Percentiles rank a stretch among this genome's conserved stretches.
Conservation (phyloP, 2,329 filamentous ascomycete genomes). For the Zymoseptoria tritici region DNA sequence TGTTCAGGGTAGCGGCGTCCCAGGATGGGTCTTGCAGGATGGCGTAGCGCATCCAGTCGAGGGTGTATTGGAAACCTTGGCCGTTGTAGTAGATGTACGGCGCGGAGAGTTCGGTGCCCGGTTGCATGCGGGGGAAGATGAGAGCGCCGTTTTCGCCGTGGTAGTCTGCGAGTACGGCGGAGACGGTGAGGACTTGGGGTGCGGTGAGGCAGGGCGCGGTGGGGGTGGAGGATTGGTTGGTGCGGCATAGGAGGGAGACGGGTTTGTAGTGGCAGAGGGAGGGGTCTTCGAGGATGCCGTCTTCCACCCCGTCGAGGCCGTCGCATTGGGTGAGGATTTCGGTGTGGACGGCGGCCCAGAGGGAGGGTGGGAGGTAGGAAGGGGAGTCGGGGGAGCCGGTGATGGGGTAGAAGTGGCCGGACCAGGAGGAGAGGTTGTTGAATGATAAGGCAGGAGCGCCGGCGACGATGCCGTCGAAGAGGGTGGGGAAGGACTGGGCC, state of each 20-base stretch:
- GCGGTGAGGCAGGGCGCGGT: constrained; percentile 36
- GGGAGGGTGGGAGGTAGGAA: constrained; percentile 31
- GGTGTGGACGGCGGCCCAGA: constrained; percentile 36
- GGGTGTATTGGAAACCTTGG: constrained; percentile 35
- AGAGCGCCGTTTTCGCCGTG: constrained; percentile 36
- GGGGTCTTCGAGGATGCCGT: constrained; percentile 41
- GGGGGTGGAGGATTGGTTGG: constrained; percentile 25
- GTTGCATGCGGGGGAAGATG: constrained; percentile 44
- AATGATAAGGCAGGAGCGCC: constrained; percentile 38
- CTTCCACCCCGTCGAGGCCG: constrained; percentile 37
- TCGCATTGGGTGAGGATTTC: constrained; percentile 44
- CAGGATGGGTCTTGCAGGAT: constrained; percentile 40
- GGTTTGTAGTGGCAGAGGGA: constrained; percentile 38
- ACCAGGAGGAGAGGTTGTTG: constrained; percentile 36
- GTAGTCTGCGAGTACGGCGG: constrained; percentile 34
- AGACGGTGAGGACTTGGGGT: constrained; percentile 36
- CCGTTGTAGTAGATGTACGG: constrained; percentile 32
- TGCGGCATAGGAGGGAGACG: constrained; percentile 30
- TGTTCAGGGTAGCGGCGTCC: constrained; percentile 31
- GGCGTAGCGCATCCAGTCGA: constrained; percentile 44
- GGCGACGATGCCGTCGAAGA: constrained; percentile 43
- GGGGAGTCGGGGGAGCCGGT: constrained; percentile 31
- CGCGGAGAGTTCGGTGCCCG: constrained; percentile 37
- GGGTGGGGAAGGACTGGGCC: constrained; percentile 37
- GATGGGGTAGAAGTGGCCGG: constrained; percentile 34